Base-by-base conservation (phyloP, 2,329 filamentous ascomycete species). In the Ophiocordyceps camponoti-saundersi region DNA sequence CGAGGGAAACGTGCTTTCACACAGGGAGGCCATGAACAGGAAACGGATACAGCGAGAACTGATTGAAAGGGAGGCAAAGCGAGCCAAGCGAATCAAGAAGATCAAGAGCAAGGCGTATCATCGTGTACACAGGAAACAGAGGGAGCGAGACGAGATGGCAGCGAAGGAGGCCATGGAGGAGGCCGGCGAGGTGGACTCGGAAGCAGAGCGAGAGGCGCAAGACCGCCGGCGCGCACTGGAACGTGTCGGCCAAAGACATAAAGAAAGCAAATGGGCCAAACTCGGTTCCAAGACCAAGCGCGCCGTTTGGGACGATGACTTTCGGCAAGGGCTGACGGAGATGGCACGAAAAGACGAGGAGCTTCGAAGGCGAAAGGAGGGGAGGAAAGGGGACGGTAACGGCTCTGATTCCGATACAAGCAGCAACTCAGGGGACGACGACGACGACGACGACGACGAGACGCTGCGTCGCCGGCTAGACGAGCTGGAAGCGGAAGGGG, bases 61-160 rank as follows among this genome's bases (percentile, higher is more conserved):
- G 8, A 74, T 90, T 53, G 95, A 93, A 56, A 77, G 89, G 12
- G 90, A 96, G 64, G 83, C 93, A 57, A 81, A 88, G 42, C 82
- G 88, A 48, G 78, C 88, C 8, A 93, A 89, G 65, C 82, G 92
- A 22, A 87, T 98, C 65, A 95, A 95, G 68, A 96, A 96, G 70
- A 98, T 98, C 68, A 98, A 98, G 72, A 93, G 85, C 61, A 98
- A 95, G 63, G 78, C 88, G 0, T 98, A 94, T 61, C 85, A 90
- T 47, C 82, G 89, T 42, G 82, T 96, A 15, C 90, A 96, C 64
- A 80, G 90, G 36, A 95, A 83, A 59, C 85, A 80, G 62, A 56
- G 69, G 54, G 64, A 73, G 53, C 68, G 73, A 47, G 61, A 77
- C 50, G 62, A 79, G 61, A 66, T 70, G 58, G 73, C 72, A 16